These are phyloP conservation scores for Mortierella claussenii DNA, from an alignment of 192 early-diverging fungal genomes.

Conservation along the genomic window DNA sequence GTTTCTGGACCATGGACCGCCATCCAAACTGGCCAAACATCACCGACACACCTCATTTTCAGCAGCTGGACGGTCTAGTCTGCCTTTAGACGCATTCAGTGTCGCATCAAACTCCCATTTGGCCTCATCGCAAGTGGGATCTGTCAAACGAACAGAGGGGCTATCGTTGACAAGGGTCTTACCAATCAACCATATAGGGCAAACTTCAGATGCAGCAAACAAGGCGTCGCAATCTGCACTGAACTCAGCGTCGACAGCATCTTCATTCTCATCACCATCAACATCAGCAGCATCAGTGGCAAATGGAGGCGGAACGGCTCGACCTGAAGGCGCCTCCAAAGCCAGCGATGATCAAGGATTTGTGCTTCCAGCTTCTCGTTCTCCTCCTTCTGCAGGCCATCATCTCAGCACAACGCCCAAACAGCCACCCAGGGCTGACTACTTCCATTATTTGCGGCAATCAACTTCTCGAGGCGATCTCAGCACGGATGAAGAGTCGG, in stretches of 20 bases:
- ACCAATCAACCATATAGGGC: not conserved
- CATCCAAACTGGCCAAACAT: slow-evolving; percentile 7
- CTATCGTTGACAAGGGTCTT: slow-evolving; percentile 14
- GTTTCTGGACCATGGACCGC: slow-evolving; percentile 11
- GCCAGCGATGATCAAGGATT: not conserved
- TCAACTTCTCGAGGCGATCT: not conserved
- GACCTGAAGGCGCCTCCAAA: not conserved
- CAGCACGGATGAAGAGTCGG: not conserved
- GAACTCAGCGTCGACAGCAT: too few species aligned
- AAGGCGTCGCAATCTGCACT: not conserved
- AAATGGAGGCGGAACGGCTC: not conserved
- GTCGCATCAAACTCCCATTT: not conserved
- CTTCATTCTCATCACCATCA: too few species aligned
- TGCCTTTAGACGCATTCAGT: not conserved
- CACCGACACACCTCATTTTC: not conserved
- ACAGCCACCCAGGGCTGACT: not conserved
- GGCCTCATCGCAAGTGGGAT: not conserved
- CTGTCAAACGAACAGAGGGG: not conserved
- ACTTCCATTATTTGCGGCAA: not conserved
- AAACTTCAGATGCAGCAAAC: not conserved
- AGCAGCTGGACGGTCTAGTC: not conserved
- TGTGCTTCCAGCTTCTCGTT: not conserved
- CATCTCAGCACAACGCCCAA: slow-evolving; percentile 5
- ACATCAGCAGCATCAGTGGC: not conserved
- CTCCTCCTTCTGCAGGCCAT: not conserved